Base-by-base conservation (phyloP, 768 basidiomycete species). In the Serendipita sp. region DNA sequence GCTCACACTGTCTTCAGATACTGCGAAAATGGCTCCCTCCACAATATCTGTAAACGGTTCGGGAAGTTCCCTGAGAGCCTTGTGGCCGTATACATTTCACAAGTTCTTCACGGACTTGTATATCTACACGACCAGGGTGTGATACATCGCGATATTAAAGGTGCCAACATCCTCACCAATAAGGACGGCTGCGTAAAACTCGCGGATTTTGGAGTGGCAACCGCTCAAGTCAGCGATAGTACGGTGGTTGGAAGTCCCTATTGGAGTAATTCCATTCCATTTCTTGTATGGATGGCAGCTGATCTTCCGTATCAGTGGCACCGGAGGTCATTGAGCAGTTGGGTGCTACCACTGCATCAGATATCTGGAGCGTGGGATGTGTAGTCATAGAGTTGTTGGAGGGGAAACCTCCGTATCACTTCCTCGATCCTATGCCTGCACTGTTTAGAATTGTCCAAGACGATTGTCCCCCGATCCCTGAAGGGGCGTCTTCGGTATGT, bases 91-190 rank as follows among this genome's bases (percentile, higher is more conserved):
- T 98, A 97, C 76, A 91, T 97, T 69, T 90, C 89, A 48, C 96
- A 99, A 75, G 91, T 97, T 28, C 80, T 99, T 35, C 89, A 95
- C 70, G 96, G 96, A 1, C 80, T 99, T 38, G 86, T 94, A 56
- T 99, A 99, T 73, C 84, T 99, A 18, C 96, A 99, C 72, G 95
- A 98, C 69, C 95, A 98, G 77, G 96, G 96, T 78, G 96, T 99
- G 67, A 97, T 99, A 70, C 96, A 99, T 73, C 82, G 96, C 36
- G 96, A 99, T 71, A 98, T 99, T 78, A 99, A 99, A 74, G 96
- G 96, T 41, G 95, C 96, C 13, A 99, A 99, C 69, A 96, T 99
- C 71, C 79, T 99, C 51, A 97, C 96, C 18, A 97, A 96, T 73
- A 99, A 99, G 76, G 95, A 97, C 76, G 96, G 96, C 4, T 88